A percentile compares a stretch with the other conserved stretches of the same genome.
Conservation (phyloP, 768 basidiomycete genomes). For the Agrocybe pediades region DNA sequence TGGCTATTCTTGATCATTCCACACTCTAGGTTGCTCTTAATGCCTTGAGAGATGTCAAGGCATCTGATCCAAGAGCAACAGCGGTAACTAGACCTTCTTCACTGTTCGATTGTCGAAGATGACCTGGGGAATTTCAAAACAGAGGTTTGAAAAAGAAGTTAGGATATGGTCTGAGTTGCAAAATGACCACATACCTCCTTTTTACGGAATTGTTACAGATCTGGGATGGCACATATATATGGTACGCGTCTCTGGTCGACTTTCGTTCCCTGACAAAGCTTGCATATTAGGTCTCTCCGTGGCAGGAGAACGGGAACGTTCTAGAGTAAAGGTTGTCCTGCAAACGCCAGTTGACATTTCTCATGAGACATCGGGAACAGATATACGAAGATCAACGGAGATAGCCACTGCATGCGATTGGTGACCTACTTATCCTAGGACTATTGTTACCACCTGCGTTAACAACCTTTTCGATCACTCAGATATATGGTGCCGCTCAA, state of each 20-base stretch:
- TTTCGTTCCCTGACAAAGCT: neutral
- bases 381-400: constrained; percentile 37
- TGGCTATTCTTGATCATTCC: neutral
- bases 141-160: constrained; percentile 64
- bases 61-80: constrained; percentile 41
- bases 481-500: constrained; percentile 56
- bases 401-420: constrained; percentile 41
- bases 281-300: constrained; percentile 48
- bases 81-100: constrained; percentile 29
- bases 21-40: constrained; percentile 56
- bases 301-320: constrained; percentile 62
- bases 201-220: constrained; percentile 59
- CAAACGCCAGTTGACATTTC: neutral
- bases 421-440: constrained; percentile 29
- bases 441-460: neutral
- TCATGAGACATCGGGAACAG: constrained; percentile 25
- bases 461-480: neutral
- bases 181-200: constrained; percentile 53
- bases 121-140: neutral
- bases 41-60: constrained; percentile 47
- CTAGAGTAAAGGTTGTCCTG: constrained; percentile 46
- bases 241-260: constrained; percentile 25
- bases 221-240: constrained; percentile 52
- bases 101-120: constrained; percentile 1
- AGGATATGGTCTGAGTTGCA: constrained; percentile 52